phyloP scores from a whole-genome alignment of 805 yeast species.

The Cyberlindnera galapagoensis region DNA sequence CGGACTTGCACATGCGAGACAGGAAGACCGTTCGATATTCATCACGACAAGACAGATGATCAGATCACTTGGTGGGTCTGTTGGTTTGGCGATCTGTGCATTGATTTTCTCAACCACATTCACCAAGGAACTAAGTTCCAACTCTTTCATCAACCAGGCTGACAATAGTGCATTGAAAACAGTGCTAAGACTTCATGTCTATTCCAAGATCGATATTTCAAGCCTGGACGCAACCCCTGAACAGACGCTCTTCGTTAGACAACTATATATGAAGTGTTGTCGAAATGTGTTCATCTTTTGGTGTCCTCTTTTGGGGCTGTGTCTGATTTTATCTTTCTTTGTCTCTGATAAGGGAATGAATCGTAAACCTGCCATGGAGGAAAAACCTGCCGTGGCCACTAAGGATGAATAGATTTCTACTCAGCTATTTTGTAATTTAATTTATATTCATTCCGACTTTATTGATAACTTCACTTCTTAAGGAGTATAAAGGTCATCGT shows the following conservation, averaged over 20 bases:
- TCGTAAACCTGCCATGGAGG: no score
- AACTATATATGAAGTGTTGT: conserved; percentile 14
- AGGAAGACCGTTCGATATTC: conserved; percentile 51
- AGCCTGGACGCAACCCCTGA: conserved; percentile 4
- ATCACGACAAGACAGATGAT: conserved; percentile 50
- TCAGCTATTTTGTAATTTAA: no score
- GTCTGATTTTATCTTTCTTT: conserved; percentile 10
- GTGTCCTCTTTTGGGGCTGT: conserved; percentile 15
- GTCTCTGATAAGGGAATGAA: conserved; percentile 16
- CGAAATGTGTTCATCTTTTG: conserved; percentile 15
- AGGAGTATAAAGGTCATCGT: no score
- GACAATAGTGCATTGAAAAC: conserved; percentile 8
- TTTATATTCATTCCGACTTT: no score
- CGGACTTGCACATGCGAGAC: conserved; percentile 41
- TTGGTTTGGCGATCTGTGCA: conserved; percentile 43
- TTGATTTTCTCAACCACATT: conserved; percentile 19
- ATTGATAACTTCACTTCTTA: no score
- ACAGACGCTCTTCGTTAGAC: conserved; percentile 11
- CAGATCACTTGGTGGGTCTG: conserved; percentile 56
- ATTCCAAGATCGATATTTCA: conserved; percentile 11
- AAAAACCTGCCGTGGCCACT: no score
- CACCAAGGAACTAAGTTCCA: conserved; percentile 6
- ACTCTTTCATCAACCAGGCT: conserved; percentile 12
- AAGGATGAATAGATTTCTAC: no score
- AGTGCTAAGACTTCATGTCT: conserved; percentile 11